phyloP scores from a whole-genome alignment of 2,329 filamentous ascomycete genomes.

The Botryotinia globosa region DNA sequence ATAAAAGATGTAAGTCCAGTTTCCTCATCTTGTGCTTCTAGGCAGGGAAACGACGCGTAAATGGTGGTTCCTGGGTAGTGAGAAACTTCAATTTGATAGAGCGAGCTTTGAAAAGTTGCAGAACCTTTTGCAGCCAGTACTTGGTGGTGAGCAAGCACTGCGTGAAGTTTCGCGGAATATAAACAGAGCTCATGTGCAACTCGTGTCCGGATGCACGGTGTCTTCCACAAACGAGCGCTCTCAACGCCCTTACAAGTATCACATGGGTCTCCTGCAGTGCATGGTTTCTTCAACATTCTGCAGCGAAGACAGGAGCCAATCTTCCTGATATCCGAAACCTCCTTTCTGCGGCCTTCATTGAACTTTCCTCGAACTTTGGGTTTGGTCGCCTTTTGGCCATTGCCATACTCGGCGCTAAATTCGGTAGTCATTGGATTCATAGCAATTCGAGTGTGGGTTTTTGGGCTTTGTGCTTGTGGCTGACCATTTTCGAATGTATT shows the following conservation, averaged over 20 bases:
- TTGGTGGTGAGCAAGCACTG: constrained; percentile 58
- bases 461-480: constrained; percentile 11
- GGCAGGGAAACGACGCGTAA: constrained; percentile 35
- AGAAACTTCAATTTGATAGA: constrained; percentile 50
- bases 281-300: constrained; percentile 64
- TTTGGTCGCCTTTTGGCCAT: constrained; percentile 33
- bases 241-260: constrained; percentile 62
- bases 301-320: constrained; percentile 65
- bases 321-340: constrained; percentile 63
- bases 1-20: constrained; percentile 46
- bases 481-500: constrained; percentile 18
- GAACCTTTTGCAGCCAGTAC: constrained; percentile 55
- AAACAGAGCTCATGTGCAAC: constrained; percentile 60
- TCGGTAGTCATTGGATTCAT: constrained; percentile 36
- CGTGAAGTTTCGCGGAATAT: constrained; percentile 62
- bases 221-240: constrained; percentile 62
- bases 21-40: constrained; percentile 35
- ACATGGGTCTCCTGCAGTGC: constrained; percentile 61
- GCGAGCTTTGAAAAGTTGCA: constrained; percentile 48
- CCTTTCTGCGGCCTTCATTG: constrained; percentile 55
- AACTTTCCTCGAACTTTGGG: constrained; percentile 56
- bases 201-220: constrained; percentile 60
- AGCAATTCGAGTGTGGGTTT: constrained; percentile 29
- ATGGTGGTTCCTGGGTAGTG: constrained; percentile 53
- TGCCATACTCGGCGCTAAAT: constrained; percentile 38